Evolutionary conservation across 148 eudicot genomes (phyloP), one percentile per base, ranked within the genome.

Genomic region (Camellia granthamiana): DNA sequence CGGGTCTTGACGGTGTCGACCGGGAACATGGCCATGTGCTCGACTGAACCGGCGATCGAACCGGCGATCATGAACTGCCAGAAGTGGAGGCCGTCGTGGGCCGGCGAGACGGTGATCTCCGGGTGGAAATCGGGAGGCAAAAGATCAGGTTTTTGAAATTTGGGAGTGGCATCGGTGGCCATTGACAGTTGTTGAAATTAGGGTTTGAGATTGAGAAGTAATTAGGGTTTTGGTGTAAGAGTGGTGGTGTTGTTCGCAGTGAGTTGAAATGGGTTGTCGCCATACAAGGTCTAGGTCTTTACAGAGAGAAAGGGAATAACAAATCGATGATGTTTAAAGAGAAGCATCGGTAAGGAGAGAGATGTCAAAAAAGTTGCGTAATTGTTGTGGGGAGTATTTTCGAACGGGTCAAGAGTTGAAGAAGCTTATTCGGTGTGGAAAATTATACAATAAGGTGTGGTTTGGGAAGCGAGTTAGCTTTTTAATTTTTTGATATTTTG

Each of bases 1-100:
- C 92, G 95, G 75, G 98, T 94, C 62, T 94, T 94, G 51, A 95
- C 58, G 10, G 97, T 93, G 74, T 95, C 98, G 12, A 95, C 89
- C 1, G 98, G 97, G 82, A 90, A 95, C 96, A 93, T 95, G 13
- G 97, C 93, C 96, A 93, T 89, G 89, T 95, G 98, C 67, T 95
- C 96, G 9, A 88, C 92, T 80, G 88, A 87, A 15, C 98, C 96
- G n/a, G 98, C 97, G 77, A 93, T 76, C 0, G 98, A 93, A 8
- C 97, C 98, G 78, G 97, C 93, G 30, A 95, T 67, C 98, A 95
- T 91, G 83, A 88, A 93, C 85, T 95, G 96, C 89, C 89, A 93
- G 82, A 91, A 95, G 56, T 77, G 85, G 1, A 93, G 92, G 13
- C 98, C 98, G 84, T 92, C 95, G 84, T 92, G 95, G 1, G 74